A percentile compares a stretch with the other conserved stretches of the same genome.
Conservation (phyloP, 2,329 filamentous ascomycete species). For the Myriosclerotinia curreyana region DNA sequence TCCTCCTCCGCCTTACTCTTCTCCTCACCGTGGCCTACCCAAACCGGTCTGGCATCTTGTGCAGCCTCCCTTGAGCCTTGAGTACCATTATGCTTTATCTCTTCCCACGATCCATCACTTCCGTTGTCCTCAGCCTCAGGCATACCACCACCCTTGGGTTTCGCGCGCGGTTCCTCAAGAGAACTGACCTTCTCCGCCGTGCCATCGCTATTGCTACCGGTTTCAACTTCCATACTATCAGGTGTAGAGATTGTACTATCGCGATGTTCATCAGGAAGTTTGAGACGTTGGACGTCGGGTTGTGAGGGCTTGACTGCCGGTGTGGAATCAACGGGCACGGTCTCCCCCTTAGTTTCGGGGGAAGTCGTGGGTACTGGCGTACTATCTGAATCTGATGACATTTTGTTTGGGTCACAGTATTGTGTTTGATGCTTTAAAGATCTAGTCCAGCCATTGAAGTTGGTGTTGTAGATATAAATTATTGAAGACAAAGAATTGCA, state of each 20-base stretch:
- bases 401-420: background rate
- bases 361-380: background rate
- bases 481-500: constrained; percentile 3
- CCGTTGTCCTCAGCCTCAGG: background rate
- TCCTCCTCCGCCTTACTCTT: background rate
- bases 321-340: background rate
- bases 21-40: background rate
- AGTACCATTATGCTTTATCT: background rate
- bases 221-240: constrained; percentile 7
- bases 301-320: background rate
- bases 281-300: background rate
- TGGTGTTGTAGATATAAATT: background rate
- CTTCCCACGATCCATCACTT: constrained; percentile 18
- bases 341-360: background rate
- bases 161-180: background rate
- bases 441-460: background rate
- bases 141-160: background rate
- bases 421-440: background rate
- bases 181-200: background rate
- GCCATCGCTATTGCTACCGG: constrained; percentile 3
- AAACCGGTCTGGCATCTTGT: constrained; percentile 2
- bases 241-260: constrained; percentile 5
- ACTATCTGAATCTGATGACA: constrained; percentile 12
- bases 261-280: background rate
- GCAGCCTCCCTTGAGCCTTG: background rate